Percentiles rank a stretch among this genome's conserved stretches.
These are phyloP conservation scores for Floccularia luteovirens DNA, from an alignment of 768 basidiomycete genomes.

Conservation along the genomic window DNA sequence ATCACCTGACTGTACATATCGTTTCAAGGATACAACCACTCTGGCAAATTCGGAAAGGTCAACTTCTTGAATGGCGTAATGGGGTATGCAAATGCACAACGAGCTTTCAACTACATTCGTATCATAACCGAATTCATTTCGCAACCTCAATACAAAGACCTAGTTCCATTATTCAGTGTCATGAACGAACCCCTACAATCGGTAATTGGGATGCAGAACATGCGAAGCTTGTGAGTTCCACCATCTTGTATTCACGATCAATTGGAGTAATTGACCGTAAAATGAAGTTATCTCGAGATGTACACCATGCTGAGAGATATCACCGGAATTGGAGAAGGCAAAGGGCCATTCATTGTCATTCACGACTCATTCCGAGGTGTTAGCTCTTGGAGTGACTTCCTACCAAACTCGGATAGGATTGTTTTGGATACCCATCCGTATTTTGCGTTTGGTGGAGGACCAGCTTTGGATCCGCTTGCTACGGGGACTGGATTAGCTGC, in stretches of 20 bases:
- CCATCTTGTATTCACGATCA: conserved; percentile 24
- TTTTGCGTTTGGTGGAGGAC: conserved; percentile 37
- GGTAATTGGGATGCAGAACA: conserved; percentile 45
- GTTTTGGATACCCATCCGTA: conserved; percentile 33
- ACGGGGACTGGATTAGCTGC: conserved; percentile 25
- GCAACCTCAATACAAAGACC: conserved; percentile 65
- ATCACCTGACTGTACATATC: not conserved
- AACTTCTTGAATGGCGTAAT: conserved; percentile 72
- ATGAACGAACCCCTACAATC: conserved; percentile 51
- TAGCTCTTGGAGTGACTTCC: conserved; percentile 21
- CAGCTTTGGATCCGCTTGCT: conserved; percentile 27
- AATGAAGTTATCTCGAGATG: conserved; percentile 43
- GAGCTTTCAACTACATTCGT: conserved; percentile 73
- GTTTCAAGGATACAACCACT: conserved; percentile 46
- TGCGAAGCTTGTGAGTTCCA: conserved; percentile 56
- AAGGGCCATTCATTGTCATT: conserved; percentile 45
- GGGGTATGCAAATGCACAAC: conserved; percentile 84
- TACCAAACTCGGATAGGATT: conserved; percentile 32
- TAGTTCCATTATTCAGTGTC: conserved; percentile 59
- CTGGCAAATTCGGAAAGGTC: conserved; percentile 49
- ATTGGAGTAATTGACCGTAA: not conserved
- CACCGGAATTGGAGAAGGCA: conserved; percentile 68
- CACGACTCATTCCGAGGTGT: conserved; percentile 42
- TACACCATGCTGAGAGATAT: conserved; percentile 63
- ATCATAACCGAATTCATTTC: conserved; percentile 75